A percentile compares a stretch with the other conserved stretches of the same genome.
Evolutionary conservation across 495 filamentous ascomycete species (phyloP).

Genomic region (Parmelia sp.): DNA sequence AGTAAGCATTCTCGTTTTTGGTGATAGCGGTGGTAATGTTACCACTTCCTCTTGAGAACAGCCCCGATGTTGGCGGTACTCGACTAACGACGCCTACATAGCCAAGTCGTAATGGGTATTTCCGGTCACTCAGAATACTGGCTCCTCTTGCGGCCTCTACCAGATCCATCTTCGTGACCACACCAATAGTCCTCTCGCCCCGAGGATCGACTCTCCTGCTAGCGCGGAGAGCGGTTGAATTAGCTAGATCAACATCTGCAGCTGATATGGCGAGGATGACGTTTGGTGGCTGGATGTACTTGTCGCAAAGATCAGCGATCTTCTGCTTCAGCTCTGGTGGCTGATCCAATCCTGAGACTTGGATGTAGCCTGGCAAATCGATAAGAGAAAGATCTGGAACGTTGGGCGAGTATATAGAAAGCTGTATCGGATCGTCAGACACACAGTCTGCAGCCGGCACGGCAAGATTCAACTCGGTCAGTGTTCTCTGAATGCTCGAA

Average conservation of each 20-base stretch:
- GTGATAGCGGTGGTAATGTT: slow-evolving; percentile 77
- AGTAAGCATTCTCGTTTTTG: slow-evolving; percentile 84
- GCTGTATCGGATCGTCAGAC: slow-evolving; percentile 91
- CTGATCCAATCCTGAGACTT: slow-evolving; percentile 85
- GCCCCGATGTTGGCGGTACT: slow-evolving; percentile 58
- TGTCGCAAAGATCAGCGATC: slow-evolving; percentile 94
- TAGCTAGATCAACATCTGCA: slow-evolving; percentile 93
- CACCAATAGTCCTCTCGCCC: slow-evolving; percentile 93
- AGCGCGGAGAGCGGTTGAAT: slow-evolving; percentile 86
- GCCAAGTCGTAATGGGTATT: slow-evolving; percentile 91
- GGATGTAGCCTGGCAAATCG: slow-evolving; percentile 95
- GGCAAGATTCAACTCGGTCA: slow-evolving; percentile 91
- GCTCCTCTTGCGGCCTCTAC: slow-evolving; percentile 77
- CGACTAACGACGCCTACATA: slow-evolving; percentile 94
- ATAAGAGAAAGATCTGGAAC: slow-evolving; percentile 95
- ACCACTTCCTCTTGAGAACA: slow-evolving; percentile 78
- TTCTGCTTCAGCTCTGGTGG: slow-evolving; percentile 88
- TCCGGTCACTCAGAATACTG: slow-evolving; percentile 73
- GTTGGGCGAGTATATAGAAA: slow-evolving; percentile 89
- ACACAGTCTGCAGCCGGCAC: slow-evolving; percentile 88
- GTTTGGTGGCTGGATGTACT: slow-evolving; percentile 94
- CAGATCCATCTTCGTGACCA: slow-evolving; percentile 98
- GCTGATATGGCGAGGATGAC: slow-evolving; percentile 96
- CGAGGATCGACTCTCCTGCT: slow-evolving; percentile 89
- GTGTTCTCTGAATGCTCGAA: slow-evolving; percentile 79